Evolutionary conservation across 2,329 filamentous ascomycete species (phyloP).

Genomic region (Stachybotrys elegans): DNA sequence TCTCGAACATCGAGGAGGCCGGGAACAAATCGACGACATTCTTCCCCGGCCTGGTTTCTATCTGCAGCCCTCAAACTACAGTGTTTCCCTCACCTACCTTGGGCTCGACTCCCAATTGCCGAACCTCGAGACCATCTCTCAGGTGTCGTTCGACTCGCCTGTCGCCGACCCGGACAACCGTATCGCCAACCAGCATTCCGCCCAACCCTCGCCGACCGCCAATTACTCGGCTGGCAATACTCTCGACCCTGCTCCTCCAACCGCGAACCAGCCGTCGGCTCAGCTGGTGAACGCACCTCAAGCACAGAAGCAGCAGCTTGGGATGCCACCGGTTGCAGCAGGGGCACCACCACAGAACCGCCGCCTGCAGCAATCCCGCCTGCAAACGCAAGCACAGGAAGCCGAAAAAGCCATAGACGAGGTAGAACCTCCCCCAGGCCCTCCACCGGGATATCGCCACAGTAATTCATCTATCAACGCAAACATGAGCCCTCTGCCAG

Average conservation of each 20-base stretch:
- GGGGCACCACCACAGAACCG: slow-evolving; percentile 25
- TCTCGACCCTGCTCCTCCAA: slow-evolving; percentile 28
- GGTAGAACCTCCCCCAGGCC: slow-evolving; percentile 37
- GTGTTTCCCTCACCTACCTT: slow-evolving; percentile 28
- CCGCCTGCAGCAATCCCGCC: background rate
- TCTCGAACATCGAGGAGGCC: slow-evolving; percentile 1
- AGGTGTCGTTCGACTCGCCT: slow-evolving; percentile 58
- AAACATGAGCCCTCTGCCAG: slow-evolving; percentile 37
- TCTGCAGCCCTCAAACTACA: slow-evolving; percentile 32
- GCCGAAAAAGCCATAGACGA: slow-evolving; percentile 41
- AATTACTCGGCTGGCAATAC: slow-evolving; percentile 30
- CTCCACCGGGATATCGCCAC: slow-evolving; percentile 48
- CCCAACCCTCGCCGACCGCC: slow-evolving; percentile 37
- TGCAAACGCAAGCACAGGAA: slow-evolving; percentile 21
- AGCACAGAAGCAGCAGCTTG: slow-evolving; percentile 28
- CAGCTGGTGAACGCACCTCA: slow-evolving; percentile 19
- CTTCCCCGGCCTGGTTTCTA: slow-evolving; percentile 16
- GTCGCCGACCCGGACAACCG: slow-evolving; percentile 42
- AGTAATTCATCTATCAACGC: slow-evolving; percentile 37
- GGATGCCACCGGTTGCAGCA: slow-evolving; percentile 44
- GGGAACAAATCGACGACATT: too few species aligned
- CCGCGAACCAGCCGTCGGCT: slow-evolving; percentile 20
- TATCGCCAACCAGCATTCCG: slow-evolving; percentile 35
- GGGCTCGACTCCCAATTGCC: slow-evolving; percentile 24
- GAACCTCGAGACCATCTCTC: slow-evolving; percentile 57